These are phyloP conservation scores for Paecilomyces formosus DNA, from an alignment of 2,329 filamentous ascomycete species.

Conservation along the genomic window DNA sequence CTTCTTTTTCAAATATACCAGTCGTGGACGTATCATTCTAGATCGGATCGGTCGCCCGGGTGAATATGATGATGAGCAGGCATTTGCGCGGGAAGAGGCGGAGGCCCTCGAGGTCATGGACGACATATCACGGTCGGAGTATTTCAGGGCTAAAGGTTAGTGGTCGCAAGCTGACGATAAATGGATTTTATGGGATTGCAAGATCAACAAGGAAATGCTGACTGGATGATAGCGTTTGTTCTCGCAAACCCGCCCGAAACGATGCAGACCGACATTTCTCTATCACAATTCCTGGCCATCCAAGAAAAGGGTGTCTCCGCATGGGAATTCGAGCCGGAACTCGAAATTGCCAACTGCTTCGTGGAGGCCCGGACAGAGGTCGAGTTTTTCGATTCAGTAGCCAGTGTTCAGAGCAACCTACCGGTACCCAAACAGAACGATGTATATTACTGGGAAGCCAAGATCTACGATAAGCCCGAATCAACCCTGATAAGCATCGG, in stretches of 20 bases:
- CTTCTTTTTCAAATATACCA: constrained; percentile 91
- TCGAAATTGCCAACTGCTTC: constrained; percentile 98
- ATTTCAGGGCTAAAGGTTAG: constrained; percentile 87
- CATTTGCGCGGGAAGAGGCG: constrained; percentile 86
- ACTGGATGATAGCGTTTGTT: constrained; percentile 63
- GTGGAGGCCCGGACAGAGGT: constrained; percentile 95
- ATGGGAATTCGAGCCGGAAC: constrained; percentile 98
- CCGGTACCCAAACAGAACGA: constrained; percentile 98
- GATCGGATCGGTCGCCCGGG: constrained; percentile 89
- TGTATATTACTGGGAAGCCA: constrained; percentile 99
- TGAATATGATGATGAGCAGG: constrained; percentile 96
- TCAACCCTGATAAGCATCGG: constrained; percentile 80
- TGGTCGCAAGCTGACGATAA: background rate
- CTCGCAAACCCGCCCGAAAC: constrained; percentile 93
- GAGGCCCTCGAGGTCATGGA: constrained; percentile 95
- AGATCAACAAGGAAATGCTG: background rate
- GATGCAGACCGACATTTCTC: constrained; percentile 88
- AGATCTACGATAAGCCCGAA: constrained; percentile 96
- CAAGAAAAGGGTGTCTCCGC: constrained; percentile 99
- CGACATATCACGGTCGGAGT: constrained; percentile 81
- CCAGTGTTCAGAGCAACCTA: constrained; percentile 92
- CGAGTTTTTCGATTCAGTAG: constrained; percentile 97
- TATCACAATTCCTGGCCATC: constrained; percentile 95
- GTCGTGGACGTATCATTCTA: constrained; percentile 79
- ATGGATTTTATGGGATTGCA: background rate